phyloP scores from a whole-genome alignment of 2,329 filamentous ascomycete genomes.

The Beauveria rudraprayagi region DNA sequence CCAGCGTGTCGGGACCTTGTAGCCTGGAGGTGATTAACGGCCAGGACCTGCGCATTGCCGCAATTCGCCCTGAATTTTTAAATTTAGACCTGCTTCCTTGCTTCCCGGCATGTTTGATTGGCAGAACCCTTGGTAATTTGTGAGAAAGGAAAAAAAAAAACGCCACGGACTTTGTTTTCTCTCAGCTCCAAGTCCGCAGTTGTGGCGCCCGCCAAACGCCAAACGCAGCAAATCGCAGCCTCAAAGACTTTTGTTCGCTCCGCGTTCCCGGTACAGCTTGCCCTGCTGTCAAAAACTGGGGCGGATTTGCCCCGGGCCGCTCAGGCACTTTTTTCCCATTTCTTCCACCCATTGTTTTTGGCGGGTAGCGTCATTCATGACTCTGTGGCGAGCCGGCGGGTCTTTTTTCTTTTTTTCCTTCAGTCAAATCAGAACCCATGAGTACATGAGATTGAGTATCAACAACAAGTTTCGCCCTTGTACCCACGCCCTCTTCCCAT shows the following conservation, averaged over 20 bases:
- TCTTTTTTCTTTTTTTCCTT: no score
- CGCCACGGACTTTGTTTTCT: background rate
- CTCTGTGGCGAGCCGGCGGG: background rate
- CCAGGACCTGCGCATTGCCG: no score
- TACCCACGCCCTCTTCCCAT: no score
- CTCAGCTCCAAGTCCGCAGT: background rate
- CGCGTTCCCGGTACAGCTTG: no score
- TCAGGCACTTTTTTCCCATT: conserved; percentile 5
- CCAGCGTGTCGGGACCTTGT: background rate
- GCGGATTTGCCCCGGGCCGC: conserved; percentile 5
- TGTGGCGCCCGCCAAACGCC: background rate
- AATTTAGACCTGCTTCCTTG: background rate
- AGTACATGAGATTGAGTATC: no score
- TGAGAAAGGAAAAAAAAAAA: no score
- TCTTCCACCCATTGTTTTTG: background rate
- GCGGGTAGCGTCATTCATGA: background rate
- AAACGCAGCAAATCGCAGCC: background rate
- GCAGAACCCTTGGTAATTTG: background rate
- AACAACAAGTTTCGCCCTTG: no score
- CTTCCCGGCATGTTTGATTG: background rate
- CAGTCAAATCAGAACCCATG: no score
- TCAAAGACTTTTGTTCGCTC: no score
- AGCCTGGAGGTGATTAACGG: background rate
- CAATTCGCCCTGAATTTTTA: no score
- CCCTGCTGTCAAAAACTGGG: conserved; percentile 1